Percentiles rank a stretch among this genome's conserved stretches.
phyloP scores from a whole-genome alignment of 2,329 filamentous ascomycete genomes.

The Pestalotiopsis sp. region DNA sequence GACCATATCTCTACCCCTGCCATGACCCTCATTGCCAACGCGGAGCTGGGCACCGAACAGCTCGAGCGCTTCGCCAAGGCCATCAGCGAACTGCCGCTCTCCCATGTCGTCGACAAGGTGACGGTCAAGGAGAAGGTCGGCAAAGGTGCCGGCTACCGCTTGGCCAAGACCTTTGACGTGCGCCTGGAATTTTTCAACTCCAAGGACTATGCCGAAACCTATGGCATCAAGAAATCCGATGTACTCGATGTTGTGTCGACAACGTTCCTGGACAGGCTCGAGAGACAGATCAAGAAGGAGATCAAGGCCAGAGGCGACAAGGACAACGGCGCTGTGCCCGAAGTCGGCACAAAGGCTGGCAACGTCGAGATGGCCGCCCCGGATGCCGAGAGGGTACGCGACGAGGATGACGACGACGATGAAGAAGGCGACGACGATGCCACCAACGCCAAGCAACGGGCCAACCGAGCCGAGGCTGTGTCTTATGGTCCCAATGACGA shows the following conservation, averaged over 20 bases:
- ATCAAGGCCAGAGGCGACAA: constrained; percentile 78
- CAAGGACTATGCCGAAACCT: constrained; percentile 81
- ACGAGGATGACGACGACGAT: constrained; percentile 65
- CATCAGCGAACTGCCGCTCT: constrained; percentile 83
- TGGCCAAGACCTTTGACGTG: constrained; percentile 86
- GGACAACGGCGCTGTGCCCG: constrained; percentile 72
- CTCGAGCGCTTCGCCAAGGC: constrained; percentile 85
- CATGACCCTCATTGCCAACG: constrained; percentile 82
- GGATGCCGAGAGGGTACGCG: constrained; percentile 32
- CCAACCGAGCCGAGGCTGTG: constrained; percentile 78
- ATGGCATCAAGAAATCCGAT: constrained; percentile 79
- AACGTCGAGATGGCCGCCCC: constrained; percentile 53
- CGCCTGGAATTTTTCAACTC: constrained; percentile 82
- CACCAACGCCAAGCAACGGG: constrained; percentile 72
- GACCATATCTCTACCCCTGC: constrained; percentile 85
- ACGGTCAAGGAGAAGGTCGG: constrained; percentile 80
- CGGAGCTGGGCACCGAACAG: constrained; percentile 69
- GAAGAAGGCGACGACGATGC: constrained; percentile 80
- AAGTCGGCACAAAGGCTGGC: constrained; percentile 63
- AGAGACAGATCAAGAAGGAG: constrained; percentile 73
- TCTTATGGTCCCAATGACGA: constrained; percentile 94
- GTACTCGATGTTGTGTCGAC: constrained; percentile 80
- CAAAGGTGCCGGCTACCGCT: constrained; percentile 65
- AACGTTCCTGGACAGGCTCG: constrained; percentile 74
- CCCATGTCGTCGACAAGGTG: constrained; percentile 81